These are phyloP conservation scores for Colletotrichum trifolii DNA, from an alignment of 2,329 filamentous ascomycete species.

Conservation along the genomic window DNA sequence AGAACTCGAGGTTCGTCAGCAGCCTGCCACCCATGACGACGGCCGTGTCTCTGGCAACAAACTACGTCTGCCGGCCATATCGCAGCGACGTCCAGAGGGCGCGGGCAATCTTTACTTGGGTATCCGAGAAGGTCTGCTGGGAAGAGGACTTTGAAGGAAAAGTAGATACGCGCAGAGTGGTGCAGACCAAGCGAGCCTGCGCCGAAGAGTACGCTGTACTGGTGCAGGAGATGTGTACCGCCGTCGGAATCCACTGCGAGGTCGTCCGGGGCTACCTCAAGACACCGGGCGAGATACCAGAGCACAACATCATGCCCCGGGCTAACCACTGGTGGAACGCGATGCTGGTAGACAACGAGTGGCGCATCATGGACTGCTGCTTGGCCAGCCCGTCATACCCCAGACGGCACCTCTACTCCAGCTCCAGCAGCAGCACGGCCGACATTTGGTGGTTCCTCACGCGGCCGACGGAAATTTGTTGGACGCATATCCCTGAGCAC, in stretches of 20 bases:
- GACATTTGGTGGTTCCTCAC: slow-evolving; percentile 96
- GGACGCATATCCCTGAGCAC: slow-evolving; percentile 91
- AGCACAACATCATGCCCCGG: slow-evolving; percentile 83
- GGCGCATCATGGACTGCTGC: slow-evolving; percentile 96
- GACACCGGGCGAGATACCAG: slow-evolving; percentile 83
- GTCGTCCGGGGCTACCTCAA: slow-evolving; percentile 92
- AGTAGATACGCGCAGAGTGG: slow-evolving; percentile 83
- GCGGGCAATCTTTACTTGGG: slow-evolving; percentile 96
- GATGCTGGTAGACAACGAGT: slow-evolving; percentile 91
- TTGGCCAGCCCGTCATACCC: slow-evolving; percentile 93
- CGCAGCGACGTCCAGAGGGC: slow-evolving; percentile 92
- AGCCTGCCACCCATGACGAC: slow-evolving; percentile 86
- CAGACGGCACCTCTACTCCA: slow-evolving; percentile 80
- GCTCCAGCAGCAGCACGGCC: slow-evolving; percentile 73
- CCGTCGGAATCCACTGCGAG: slow-evolving; percentile 89
- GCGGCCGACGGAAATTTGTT: slow-evolving; percentile 89
- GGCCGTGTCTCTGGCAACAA: slow-evolving; percentile 84
- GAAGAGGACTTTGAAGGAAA: slow-evolving; percentile 93
- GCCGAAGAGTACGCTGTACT: slow-evolving; percentile 90
- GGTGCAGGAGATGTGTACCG: slow-evolving; percentile 92
- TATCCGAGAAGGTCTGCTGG: slow-evolving; percentile 94
- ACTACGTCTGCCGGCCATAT: slow-evolving; percentile 93
- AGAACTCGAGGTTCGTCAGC: slow-evolving; percentile 91
- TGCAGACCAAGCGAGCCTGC: slow-evolving; percentile 85
- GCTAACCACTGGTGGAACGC: slow-evolving; percentile 99